Conservation (phyloP, 805 yeast species). For the Tanozyma kutaoensis region DNA sequence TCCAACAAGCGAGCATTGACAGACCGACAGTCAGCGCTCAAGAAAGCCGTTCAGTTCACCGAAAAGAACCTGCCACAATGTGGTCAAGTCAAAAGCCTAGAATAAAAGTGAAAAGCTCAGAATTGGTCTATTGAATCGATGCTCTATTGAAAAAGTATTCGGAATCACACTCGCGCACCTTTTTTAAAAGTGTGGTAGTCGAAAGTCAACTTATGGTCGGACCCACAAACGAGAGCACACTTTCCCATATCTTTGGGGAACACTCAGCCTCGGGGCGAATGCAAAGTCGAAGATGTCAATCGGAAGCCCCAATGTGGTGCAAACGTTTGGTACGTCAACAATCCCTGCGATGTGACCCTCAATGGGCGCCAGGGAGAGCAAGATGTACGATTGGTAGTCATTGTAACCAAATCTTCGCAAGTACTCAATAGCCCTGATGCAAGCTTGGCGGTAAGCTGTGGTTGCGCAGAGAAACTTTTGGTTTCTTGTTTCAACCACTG, state of each 20-base stretch:
- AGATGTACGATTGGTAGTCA: slow-evolving; percentile 35
- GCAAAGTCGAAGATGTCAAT: slow-evolving; percentile 39
- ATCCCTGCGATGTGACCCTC: slow-evolving; percentile 40
- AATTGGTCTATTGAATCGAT: too few species aligned
- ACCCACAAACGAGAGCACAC: slow-evolving; percentile 21
- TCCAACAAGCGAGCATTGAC: too few species aligned
- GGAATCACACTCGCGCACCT: too few species aligned
- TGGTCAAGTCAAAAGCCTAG: too few species aligned
- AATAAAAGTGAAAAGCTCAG: too few species aligned
- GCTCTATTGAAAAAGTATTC: too few species aligned
- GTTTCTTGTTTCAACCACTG: slow-evolving; percentile 34
- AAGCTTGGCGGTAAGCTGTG: slow-evolving; percentile 38
- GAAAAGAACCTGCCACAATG: too few species aligned
- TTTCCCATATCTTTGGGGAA: slow-evolving; percentile 16
- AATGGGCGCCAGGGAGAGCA: slow-evolving; percentile 34
- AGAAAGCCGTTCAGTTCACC: too few species aligned
- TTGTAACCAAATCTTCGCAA: slow-evolving; percentile 35
- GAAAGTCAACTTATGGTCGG: slow-evolving; percentile 5
- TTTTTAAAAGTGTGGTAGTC: too few species aligned
- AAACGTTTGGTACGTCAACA: slow-evolving; percentile 39
- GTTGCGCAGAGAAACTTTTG: slow-evolving; percentile 34
- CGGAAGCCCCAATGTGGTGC: slow-evolving; percentile 37
- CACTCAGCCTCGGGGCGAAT: slow-evolving; percentile 23
- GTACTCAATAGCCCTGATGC: slow-evolving; percentile 35
- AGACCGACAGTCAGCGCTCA: too few species aligned